Base-by-base conservation (phyloP, 306 rosid species). In the Acacia confusa region DNA sequence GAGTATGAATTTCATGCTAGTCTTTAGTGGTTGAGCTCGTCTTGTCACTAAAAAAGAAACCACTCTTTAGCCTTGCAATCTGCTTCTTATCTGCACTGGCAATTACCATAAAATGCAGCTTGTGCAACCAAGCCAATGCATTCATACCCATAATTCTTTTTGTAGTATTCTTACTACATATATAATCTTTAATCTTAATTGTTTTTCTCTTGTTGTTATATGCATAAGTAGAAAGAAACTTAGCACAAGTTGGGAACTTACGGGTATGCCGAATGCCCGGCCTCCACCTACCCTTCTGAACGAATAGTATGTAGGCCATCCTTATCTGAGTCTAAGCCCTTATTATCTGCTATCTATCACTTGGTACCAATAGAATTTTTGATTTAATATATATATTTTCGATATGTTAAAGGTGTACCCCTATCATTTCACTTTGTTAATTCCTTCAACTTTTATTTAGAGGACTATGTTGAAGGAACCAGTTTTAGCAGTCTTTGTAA, bases 141-240 rank as follows among this genome's bases (percentile, higher is more conserved):
- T 38, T 72, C 24, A 45, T 79, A 28, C 24, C 43, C 41, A 17
- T 19, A 78, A 41, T 40, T 1, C 75, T 40, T 72, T 75, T 71
- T 77, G 43, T 27, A 25, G 58, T 77, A 7, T 55, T 70, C 47
- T 20, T 19, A 43, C 36, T 78, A 15, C 67, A 45, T 43, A n/a
- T 30, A 22, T 43, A 9, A 9, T 78, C 22, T 38, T 24, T 68
- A 78, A 60, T 61, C 24, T 67, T 78, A 9, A 7, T 11, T n/a
- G 76, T 19, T 75, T 68, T 78, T 70, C 41, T 74, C 24, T 17
- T 38, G 40, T 43, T 78, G 55, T 82, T 75, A 68, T 32, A 25
- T 75, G 55, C 16, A 64, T 66, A 44, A 28, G 19, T 60, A 53
- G 60, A 50, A 69, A 60, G 76, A 28, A 14, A 36, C 76, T 69